Evolutionary conservation across 129 eudicot species (phyloP).

Genomic region (Oenanthe sinensis): DNA sequence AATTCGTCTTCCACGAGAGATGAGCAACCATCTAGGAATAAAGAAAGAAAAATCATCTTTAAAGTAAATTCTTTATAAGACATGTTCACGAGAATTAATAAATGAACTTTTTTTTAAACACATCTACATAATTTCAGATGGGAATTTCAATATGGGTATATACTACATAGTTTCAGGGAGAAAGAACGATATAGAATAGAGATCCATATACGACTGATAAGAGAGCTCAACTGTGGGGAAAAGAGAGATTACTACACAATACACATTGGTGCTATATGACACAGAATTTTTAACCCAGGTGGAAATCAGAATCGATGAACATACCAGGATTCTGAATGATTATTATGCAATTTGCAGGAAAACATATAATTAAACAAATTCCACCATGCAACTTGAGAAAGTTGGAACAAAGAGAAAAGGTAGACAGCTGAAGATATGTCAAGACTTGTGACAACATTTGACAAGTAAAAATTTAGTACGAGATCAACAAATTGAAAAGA

Average conservation of each 20-base stretch:
- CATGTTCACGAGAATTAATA: neutral
- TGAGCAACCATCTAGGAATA: conserved; percentile 33
- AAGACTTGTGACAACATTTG: neutral
- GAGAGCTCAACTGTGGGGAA: neutral
- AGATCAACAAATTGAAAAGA: neutral
- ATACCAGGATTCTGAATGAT: neutral
- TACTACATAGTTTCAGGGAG: neutral
- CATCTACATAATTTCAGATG: neutral
- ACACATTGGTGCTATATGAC: neutral
- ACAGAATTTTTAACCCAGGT: neutral
- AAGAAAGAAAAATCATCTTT: neutral
- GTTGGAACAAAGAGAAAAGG: neutral
- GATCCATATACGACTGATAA: neutral
- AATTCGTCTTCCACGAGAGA: conserved; percentile 50
- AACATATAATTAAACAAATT: neutral
- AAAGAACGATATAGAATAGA: neutral
- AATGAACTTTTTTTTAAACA: neutral
- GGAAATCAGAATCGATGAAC: neutral
- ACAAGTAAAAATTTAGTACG: neutral
- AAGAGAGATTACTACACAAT: neutral
- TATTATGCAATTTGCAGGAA: neutral
- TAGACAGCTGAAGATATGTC: neutral
- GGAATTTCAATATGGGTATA: neutral
- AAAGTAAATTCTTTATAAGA: neutral
- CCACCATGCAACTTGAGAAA: neutral